Evolutionary conservation across 306 rosid genomes (phyloP).

Genomic region (Prunus mume): DNA sequence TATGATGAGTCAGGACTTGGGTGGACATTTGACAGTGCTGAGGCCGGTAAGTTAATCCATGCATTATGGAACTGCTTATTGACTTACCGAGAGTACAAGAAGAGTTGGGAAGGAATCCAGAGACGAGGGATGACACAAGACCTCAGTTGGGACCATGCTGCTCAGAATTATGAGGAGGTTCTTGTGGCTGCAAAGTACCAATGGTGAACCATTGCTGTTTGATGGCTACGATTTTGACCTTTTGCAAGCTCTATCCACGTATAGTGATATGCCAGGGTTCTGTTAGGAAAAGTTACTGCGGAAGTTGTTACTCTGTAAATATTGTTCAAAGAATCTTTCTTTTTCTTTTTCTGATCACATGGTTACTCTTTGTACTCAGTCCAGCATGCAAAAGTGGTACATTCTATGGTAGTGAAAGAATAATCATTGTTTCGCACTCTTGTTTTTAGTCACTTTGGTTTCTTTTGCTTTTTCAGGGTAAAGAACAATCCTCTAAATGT

Average conservation of each 20-base stretch:
- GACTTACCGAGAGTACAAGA: conserved; percentile 66
- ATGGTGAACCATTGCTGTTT: conserved; percentile 38
- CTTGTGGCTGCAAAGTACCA: conserved; percentile 89
- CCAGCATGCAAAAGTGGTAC: not conserved
- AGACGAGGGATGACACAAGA: conserved; percentile 86
- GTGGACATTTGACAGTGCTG: conserved; percentile 88
- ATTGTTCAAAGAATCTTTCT: not conserved
- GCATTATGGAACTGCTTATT: conserved; percentile 74
- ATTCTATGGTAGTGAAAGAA: not conserved
- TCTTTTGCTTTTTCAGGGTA: not conserved
- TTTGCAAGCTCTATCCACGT: not conserved
- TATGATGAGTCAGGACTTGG: conserved; percentile 74
- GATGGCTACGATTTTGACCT: not conserved
- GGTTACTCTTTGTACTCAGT: not conserved
- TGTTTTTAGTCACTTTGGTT: not conserved
- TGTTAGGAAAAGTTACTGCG: not conserved
- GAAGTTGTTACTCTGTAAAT: conserved; percentile 8
- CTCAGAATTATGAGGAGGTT: conserved; percentile 85
- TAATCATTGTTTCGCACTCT: not conserved
- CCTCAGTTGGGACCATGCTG: conserved; percentile 93
- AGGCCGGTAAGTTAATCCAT: conserved; percentile 50
- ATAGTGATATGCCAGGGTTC: not conserved
- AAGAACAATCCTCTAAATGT: not conserved
- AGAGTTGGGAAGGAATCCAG: conserved; percentile 97
- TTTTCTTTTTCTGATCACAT: not conserved